Conservation (phyloP, 1,284 basidiomycete species). For the Leccinum solheimii region DNA sequence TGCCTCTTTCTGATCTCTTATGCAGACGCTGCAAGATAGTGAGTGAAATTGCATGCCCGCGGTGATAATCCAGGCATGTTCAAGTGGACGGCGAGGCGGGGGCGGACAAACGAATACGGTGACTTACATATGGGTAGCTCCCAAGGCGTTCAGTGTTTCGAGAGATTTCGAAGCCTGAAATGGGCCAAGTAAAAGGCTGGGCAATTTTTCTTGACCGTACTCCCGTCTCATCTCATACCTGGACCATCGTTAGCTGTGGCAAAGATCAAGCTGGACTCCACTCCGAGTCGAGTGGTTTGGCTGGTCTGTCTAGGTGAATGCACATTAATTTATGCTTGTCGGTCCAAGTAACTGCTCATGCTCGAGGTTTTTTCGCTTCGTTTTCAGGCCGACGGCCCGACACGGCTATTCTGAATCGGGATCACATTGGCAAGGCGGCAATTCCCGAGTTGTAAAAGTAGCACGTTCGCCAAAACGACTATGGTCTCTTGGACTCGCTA, state of each 20-base stretch:
- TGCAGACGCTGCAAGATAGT: conserved; percentile 64
- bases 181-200: conserved; percentile 82
- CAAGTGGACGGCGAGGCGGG: neutral
- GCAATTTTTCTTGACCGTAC: conserved; percentile 83
- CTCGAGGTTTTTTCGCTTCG: too few species aligned
- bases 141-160: conserved; percentile 59
- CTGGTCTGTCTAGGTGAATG: too few species aligned
- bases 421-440: too few species aligned
- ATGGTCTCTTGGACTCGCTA: too few species aligned
- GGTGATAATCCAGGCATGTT: conserved; percentile 1
- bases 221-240: conserved; percentile 96
- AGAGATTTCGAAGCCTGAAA: conserved; percentile 85
- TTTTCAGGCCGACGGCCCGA: too few species aligned
- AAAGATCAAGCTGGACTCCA: neutral
- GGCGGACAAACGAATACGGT: conserved; percentile 3
- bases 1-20: conserved; percentile 83
- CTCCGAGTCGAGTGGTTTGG: too few species aligned
- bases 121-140: conserved; percentile 86
- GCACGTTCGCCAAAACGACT: too few species aligned
- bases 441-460: too few species aligned
- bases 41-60: neutral
- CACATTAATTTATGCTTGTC: too few species aligned
- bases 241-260: conserved; percentile 8
- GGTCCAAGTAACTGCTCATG: too few species aligned
- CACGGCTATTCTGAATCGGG: too few species aligned